Conservation (phyloP, 1,139 yeast species). For the Pneumocystis murina region DNA sequence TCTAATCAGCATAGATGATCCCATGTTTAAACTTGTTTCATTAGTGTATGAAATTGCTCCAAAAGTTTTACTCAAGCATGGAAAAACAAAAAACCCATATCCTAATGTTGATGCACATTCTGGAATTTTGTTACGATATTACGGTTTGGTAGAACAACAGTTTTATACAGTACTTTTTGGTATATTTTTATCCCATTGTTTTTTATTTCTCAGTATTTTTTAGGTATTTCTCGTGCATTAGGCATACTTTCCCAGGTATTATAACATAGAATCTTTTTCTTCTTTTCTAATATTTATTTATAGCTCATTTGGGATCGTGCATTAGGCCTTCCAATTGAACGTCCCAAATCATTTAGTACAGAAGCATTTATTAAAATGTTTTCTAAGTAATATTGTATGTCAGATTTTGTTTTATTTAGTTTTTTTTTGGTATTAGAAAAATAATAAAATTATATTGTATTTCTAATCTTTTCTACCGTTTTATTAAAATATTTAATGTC, state of each 20-base stretch:
- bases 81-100: constrained; percentile 98
- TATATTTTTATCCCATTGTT: constrained; percentile 15
- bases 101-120: constrained; percentile 98
- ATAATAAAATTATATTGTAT: background rate
- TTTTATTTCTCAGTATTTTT: background rate
- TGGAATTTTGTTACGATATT: constrained; percentile 92
- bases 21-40: constrained; percentile 65
- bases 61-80: constrained; percentile 84
- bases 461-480: background rate
- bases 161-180: constrained; percentile 97
- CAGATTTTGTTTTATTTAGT: background rate
- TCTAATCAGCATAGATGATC: constrained; percentile 19
- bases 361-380: background rate
- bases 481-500: background rate
- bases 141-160: constrained; percentile 86
- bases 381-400: background rate
- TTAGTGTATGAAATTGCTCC: constrained; percentile 92
- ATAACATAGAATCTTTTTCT: background rate
- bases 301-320: constrained; percentile 44
- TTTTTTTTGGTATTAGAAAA: background rate
- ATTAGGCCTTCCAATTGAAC: constrained; percentile 45
- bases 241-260: constrained; percentile 39
- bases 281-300: background rate
- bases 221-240: constrained; percentile 72
- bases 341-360: constrained; percentile 17